Percentiles rank a stretch among this genome's conserved stretches.
Conservation (phyloP, 192 early-diverging fungal species). For the Radiomyces spectabilis region DNA sequence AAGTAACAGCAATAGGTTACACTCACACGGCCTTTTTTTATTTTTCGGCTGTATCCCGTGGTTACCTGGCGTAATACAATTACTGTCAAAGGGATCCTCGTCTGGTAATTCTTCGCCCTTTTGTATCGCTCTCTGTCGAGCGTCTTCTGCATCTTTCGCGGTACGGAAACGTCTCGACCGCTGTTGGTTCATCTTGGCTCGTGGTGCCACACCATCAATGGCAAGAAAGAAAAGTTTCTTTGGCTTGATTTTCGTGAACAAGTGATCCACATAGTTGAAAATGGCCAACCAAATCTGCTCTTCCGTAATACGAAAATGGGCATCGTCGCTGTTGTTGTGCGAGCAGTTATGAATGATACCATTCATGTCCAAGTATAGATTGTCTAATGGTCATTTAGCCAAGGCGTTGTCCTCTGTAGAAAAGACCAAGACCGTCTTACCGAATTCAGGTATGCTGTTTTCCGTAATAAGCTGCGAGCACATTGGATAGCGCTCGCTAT, state of each 20-base stretch:
- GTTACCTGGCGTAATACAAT: slow-evolving; percentile 93
- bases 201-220: slow-evolving; percentile 92
- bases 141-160: slow-evolving; percentile 73
- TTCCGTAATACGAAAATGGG: slow-evolving; percentile 83
- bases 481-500: slow-evolving; percentile 90
- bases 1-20: not conserved
- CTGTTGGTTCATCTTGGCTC: slow-evolving; percentile 99
- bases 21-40: not conserved
- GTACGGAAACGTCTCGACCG: slow-evolving; percentile 93
- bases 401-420: not conserved
- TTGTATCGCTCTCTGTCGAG: slow-evolving; percentile 51
- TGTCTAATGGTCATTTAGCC: slow-evolving; percentile 53
- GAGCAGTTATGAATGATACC: slow-evolving; percentile 98
- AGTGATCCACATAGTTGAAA: slow-evolving; percentile 93
- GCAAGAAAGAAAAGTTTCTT: slow-evolving; percentile 93
- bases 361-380: slow-evolving; percentile 98
- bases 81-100: slow-evolving; percentile 84
- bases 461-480: slow-evolving; percentile 86
- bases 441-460: slow-evolving; percentile 91
- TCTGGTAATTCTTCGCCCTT: slow-evolving; percentile 65
- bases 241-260: slow-evolving; percentile 90
- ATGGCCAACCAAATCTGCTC: slow-evolving; percentile 90
- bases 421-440: slow-evolving; percentile 52
- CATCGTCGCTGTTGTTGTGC: slow-evolving; percentile 86
- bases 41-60: not conserved